A percentile compares a stretch with the other conserved stretches of the same genome.
These are phyloP conservation scores for Boletus sp. DNA, from an alignment of 768 basidiomycete species.

Conservation along the genomic window DNA sequence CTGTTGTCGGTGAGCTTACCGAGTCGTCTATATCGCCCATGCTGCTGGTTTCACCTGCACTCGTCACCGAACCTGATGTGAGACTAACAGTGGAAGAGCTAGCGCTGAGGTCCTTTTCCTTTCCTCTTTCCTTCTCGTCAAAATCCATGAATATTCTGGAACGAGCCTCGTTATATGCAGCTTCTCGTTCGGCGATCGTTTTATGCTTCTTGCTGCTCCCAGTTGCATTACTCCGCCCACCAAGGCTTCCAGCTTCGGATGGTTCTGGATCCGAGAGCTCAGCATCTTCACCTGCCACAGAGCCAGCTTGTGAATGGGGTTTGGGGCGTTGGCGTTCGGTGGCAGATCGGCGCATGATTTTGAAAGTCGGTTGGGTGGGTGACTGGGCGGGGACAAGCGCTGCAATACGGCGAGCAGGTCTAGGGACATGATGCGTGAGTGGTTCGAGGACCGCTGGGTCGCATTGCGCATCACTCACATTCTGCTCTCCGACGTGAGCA, in stretches of 20 bases:
- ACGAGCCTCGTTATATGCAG: constrained; percentile 86
- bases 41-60: constrained; percentile 58
- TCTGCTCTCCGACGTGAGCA: constrained; percentile 60
- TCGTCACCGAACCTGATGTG: constrained; percentile 62
- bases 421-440: constrained; percentile 32
- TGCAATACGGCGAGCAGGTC: constrained; percentile 65
- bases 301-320: constrained; percentile 69
- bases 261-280: constrained; percentile 79
- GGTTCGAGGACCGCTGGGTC: background rate
- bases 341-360: constrained; percentile 77
- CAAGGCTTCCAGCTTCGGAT: constrained; percentile 76
- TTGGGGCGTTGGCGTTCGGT: constrained; percentile 55
- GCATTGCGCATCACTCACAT: constrained; percentile 52
- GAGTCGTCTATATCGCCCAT: constrained; percentile 67
- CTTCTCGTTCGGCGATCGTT: constrained; percentile 84
- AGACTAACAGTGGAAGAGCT: constrained; percentile 75
- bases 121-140: constrained; percentile 64
- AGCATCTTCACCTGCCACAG: constrained; percentile 70
- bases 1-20: constrained; percentile 69
- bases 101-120: constrained; percentile 70
- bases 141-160: constrained; percentile 85
- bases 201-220: constrained; percentile 64
- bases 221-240: constrained; percentile 64
- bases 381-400: constrained; percentile 79
- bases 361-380: constrained; percentile 70